Conservation (phyloP, 371 early-diverging fungal genomes). For the Smittium mucronatum region DNA sequence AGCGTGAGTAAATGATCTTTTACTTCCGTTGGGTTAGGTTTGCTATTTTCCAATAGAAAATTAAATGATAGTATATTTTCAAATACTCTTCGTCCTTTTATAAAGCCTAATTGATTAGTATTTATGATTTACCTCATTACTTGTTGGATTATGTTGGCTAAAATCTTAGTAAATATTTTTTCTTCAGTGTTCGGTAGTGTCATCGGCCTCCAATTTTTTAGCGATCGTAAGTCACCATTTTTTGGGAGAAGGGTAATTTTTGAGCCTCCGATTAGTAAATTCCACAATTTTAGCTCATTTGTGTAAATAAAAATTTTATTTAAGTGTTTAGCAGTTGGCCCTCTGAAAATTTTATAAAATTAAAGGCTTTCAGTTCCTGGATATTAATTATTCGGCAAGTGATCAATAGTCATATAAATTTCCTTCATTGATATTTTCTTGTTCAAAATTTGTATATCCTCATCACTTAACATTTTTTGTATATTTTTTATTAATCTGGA, state of each 20-base stretch:
- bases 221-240: constrained; percentile 12
- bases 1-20: background rate
- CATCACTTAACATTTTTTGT: too few species aligned
- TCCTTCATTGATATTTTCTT: too few species aligned
- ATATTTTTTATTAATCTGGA: too few species aligned
- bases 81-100: constrained; percentile 4
- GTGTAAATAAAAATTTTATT: background rate
- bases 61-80: constrained; percentile 2
- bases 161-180: constrained; percentile 12
- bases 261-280: background rate
- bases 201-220: constrained; percentile 14
- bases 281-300: background rate
- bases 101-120: background rate
- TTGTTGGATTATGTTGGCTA: constrained; percentile 5
- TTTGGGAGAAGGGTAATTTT: constrained; percentile 11
- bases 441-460: too few species aligned
- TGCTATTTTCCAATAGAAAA: background rate
- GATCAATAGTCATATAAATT: too few species aligned
- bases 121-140: background rate
- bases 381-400: too few species aligned
- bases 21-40: background rate
- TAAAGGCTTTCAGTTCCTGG: too few species aligned
- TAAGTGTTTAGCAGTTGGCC: too few species aligned
- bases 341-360: too few species aligned
- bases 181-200: constrained; percentile 14